These are phyloP conservation scores for Monosporascus cannonballus DNA, from an alignment of 2,329 filamentous ascomycete species.

Conservation along the genomic window DNA sequence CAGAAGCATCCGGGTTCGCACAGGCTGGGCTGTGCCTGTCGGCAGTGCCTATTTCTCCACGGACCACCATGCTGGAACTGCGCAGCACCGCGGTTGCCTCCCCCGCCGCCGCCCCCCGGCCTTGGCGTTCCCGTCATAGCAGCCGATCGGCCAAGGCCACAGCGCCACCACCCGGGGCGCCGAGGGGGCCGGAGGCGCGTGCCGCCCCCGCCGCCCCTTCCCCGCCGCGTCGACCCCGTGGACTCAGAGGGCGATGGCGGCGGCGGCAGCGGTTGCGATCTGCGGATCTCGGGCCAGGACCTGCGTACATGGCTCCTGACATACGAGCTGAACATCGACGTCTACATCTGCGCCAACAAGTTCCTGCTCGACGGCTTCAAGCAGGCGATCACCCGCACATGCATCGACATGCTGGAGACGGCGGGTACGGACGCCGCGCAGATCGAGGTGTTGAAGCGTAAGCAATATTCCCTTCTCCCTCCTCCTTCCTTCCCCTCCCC, in stretches of 20 bases:
- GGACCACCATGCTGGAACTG: constrained; percentile 37
- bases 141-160: constrained; percentile 11
- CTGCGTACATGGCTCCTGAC: constrained; percentile 40
- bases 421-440: constrained; percentile 36
- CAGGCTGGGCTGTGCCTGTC: constrained; percentile 38
- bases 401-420: constrained; percentile 39
- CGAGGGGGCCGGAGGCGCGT: constrained; percentile 1
- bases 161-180: constrained; percentile 5
- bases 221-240: constrained; percentile 8
- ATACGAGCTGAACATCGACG: constrained; percentile 41
- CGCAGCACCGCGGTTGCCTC: constrained; percentile 26
- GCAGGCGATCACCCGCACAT: constrained; percentile 31
- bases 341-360: constrained; percentile 43
- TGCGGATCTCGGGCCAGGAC: constrained; percentile 38
- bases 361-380: constrained; percentile 43
- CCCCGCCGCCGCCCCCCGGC: constrained; percentile 8
- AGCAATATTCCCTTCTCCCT: too few species aligned
- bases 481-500: too few species aligned
- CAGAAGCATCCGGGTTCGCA: constrained; percentile 40
- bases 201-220: not conserved
- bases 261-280: constrained; percentile 14
- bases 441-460: constrained; percentile 33
- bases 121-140: constrained; percentile 3
- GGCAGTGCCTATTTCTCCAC: constrained; percentile 28
- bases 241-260: constrained; percentile 6